Conservation (phyloP, 202 grass and related monocot species). For the Panicum hallii region DNA sequence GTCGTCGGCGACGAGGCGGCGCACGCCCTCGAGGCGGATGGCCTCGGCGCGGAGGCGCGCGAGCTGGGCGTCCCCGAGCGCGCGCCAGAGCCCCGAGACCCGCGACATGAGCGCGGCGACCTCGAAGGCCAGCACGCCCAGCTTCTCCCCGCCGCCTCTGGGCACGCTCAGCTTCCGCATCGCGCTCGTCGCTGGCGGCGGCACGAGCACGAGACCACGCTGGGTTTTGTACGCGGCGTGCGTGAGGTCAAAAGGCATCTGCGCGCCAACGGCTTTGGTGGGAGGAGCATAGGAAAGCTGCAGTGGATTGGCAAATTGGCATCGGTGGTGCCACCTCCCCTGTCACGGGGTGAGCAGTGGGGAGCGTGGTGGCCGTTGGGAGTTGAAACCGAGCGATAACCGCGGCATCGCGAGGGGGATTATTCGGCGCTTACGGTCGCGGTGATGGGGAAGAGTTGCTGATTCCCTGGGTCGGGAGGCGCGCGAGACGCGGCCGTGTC, state of each 20-base stretch:
- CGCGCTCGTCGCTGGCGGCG: neutral
- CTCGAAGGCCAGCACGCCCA: slow-evolving; percentile 68
- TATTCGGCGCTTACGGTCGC: slow-evolving; percentile 19
- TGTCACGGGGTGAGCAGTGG: slow-evolving; percentile 14
- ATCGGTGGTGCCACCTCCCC: slow-evolving; percentile 40
- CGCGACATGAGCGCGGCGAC: slow-evolving; percentile 68
- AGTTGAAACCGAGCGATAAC: slow-evolving; percentile 43
- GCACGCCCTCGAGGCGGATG: slow-evolving; percentile 69
- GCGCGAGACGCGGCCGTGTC: neutral
- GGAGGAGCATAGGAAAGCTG: slow-evolving; percentile 25
- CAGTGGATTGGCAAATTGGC: neutral
- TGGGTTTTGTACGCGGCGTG: slow-evolving; percentile 3
- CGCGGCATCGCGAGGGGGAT: slow-evolving; percentile 25
- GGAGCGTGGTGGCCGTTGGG: slow-evolving; percentile 15
- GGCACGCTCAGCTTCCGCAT: slow-evolving; percentile 48
- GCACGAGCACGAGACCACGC: neutral
- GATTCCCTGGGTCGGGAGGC: neutral
- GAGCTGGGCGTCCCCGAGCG: slow-evolving; percentile 52
- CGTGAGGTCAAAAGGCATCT: slow-evolving; percentile 40
- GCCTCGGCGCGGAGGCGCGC: slow-evolving; percentile 39
- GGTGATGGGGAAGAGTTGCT: neutral
- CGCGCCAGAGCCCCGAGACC: slow-evolving; percentile 66
- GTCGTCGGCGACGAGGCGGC: slow-evolving; percentile 62
- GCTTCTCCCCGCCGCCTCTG: slow-evolving; percentile 30
- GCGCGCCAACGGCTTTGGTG: slow-evolving; percentile 25